Percentiles rank a stretch among this genome's conserved stretches.
phyloP scores from a whole-genome alignment of 768 basidiomycete species.

The Russula ochroleuca region DNA sequence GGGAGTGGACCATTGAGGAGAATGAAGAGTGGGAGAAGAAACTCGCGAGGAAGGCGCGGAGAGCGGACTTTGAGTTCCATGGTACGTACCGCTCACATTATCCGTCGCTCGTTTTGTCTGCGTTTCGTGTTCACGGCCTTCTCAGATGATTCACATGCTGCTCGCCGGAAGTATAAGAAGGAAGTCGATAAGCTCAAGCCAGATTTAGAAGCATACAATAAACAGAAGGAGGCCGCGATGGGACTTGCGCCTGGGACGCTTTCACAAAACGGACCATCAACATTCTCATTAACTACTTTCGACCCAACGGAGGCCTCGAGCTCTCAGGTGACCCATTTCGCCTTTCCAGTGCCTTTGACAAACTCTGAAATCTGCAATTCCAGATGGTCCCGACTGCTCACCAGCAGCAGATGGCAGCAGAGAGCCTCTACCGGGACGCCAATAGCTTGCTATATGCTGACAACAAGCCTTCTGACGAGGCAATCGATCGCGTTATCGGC shows the following conservation, averaged over 20 bases:
- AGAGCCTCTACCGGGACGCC: slow-evolving; percentile 88
- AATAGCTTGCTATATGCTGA: slow-evolving; percentile 93
- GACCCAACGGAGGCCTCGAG: slow-evolving; percentile 46
- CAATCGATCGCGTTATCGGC: slow-evolving; percentile 84
- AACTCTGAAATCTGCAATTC: not conserved
- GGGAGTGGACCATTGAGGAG: slow-evolving; percentile 94
- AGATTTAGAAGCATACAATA: slow-evolving; percentile 80
- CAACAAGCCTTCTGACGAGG: slow-evolving; percentile 92
- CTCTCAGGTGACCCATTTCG: slow-evolving; percentile 35
- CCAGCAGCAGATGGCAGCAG: slow-evolving; percentile 65
- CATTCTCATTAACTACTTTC: slow-evolving; percentile 46
- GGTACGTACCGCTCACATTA: slow-evolving; percentile 58
- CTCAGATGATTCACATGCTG: slow-evolving; percentile 85
- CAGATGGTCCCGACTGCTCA: slow-evolving; percentile 53
- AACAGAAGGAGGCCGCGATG: slow-evolving; percentile 81
- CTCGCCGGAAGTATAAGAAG: slow-evolving; percentile 87
- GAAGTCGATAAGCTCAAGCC: slow-evolving; percentile 86
- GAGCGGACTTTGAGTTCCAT: slow-evolving; percentile 88
- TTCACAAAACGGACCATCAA: slow-evolving; percentile 38
- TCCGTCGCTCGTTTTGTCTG: not conserved
- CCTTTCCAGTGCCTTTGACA: not conserved
- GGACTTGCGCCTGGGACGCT: slow-evolving; percentile 71
- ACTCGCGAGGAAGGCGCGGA: slow-evolving; percentile 69
- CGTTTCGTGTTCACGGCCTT: not conserved
- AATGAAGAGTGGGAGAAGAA: slow-evolving; percentile 97